Base-by-base conservation (phyloP, 2,329 filamentous ascomycete species). In the Phoma sp. region DNA sequence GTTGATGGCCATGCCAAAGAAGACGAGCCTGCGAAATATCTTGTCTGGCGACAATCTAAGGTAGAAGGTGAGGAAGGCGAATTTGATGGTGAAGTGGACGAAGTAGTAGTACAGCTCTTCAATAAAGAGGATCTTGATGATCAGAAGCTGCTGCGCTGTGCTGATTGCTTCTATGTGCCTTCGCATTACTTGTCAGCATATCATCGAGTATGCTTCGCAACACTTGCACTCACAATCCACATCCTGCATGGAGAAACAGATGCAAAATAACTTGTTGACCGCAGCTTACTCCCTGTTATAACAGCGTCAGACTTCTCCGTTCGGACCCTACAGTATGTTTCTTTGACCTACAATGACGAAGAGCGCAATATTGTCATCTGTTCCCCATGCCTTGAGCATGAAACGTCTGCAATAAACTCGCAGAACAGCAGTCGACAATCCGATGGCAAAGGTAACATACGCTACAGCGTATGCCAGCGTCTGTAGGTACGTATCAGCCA, bases 61-160 rank as follows among this genome's bases (percentile, higher is more conserved):
- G 43, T 73, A 75, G 57, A 75, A 75, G 41, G 70, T 59, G 0
- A 75, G 62, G 47, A 74, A 75, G 24, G 67, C 63, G 43, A 60
- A 64, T 55, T 74, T 75, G 49, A 74, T 67, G 11, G 60, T 47
- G 44, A 61, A 74, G 36, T 75, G 71, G 14, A 69, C 62, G 22
- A 58, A 60, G 35, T 69, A 61, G 46, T 73, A 73, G 40, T 59
- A 68, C 9, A 74, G 52, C 27, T 74, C 71, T 39, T 73, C 68
- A 13, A 66, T 57, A 18, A 74, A 72, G 6, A 73, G 60, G 32
- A 57, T 64, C 45, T 59, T 36, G 8, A 52, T 23, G 22, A 56
- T 38, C 38, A 39, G n/a, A 10, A 59, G 47, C 32, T 50, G 35
- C 37, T 59, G 55, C 7, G 39, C 22, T 3, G 10, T 18, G 18